Evolutionary conservation across 2,329 filamentous ascomycete genomes (phyloP).

Genomic region (Neodidymelliopsis sp.): DNA sequence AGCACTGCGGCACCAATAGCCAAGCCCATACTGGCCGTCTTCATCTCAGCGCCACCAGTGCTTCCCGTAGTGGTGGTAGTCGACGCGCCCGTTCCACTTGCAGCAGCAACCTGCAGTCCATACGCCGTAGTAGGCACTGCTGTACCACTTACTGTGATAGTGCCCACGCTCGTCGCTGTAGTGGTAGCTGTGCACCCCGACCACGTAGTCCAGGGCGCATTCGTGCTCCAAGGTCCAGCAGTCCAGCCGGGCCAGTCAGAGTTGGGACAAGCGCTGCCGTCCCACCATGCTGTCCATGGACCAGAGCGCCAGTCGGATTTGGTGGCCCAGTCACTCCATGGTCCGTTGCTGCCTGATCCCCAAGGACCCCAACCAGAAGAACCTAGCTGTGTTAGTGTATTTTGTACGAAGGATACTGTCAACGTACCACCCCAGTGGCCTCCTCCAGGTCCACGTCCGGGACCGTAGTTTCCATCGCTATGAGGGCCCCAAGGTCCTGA

Average conservation of each 20-base stretch:
- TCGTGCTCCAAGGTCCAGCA: conserved; percentile 43
- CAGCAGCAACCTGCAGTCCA: conserved; percentile 45
- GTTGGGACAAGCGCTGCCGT: conserved; percentile 37
- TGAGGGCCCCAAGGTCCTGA: conserved; percentile 28
- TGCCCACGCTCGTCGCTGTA: conserved; percentile 41
- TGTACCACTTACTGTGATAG: conserved; percentile 36
- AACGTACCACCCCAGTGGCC: conserved; percentile 34
- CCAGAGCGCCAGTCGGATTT: conserved; percentile 35
- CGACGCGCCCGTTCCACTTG: conserved; percentile 17
- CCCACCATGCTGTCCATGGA: conserved; percentile 49
- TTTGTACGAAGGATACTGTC: neutral
- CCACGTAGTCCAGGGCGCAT: conserved; percentile 49
- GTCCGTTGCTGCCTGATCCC: conserved; percentile 37
- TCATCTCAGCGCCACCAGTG: conserved; percentile 23
- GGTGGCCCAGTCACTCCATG: conserved; percentile 41
- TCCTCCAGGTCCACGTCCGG: conserved; percentile 16
- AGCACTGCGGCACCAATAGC: conserved; percentile 33
- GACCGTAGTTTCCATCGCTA: conserved; percentile 7
- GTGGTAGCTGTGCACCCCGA: conserved; percentile 41
- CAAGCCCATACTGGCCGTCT: conserved; percentile 27
- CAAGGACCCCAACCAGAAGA: conserved; percentile 36
- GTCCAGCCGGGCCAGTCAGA: conserved; percentile 51
- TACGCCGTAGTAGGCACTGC: conserved; percentile 35
- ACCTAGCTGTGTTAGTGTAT: conserved; percentile 18
- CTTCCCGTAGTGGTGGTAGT: conserved; percentile 7